A percentile compares a stretch with the other conserved stretches of the same genome.
Evolutionary conservation across 2,329 filamentous ascomycete genomes (phyloP).

Genomic region (Fusarium sp.): DNA sequence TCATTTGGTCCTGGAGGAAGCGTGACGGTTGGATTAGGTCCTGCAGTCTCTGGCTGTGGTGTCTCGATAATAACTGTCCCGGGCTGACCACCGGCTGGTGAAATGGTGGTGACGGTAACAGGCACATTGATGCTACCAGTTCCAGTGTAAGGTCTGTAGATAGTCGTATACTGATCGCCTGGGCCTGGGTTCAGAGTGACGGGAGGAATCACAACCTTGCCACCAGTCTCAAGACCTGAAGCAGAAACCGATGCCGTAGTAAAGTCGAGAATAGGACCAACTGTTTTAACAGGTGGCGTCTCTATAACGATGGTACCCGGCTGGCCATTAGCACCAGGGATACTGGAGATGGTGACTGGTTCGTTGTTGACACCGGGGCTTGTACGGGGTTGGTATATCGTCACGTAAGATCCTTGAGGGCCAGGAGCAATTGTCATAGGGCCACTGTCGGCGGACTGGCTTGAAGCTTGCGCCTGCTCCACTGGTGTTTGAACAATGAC

Average conservation of each 20-base stretch:
- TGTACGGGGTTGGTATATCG: slow-evolving; percentile 15
- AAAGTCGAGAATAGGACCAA: neutral
- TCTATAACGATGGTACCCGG: slow-evolving; percentile 26
- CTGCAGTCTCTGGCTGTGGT: slow-evolving; percentile 1
- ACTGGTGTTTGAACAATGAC: slow-evolving; percentile 23
- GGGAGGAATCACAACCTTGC: slow-evolving; percentile 13
- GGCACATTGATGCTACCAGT: slow-evolving; percentile 17
- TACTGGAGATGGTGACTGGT: slow-evolving; percentile 13
- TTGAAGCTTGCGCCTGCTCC: neutral
- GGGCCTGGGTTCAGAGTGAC: slow-evolving; percentile 16
- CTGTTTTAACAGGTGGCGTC: neutral
- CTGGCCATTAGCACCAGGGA: neutral
- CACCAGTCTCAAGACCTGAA: slow-evolving; percentile 11
- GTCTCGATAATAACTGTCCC: slow-evolving; percentile 32
- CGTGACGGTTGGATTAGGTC: slow-evolving; percentile 22
- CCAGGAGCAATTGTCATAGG: slow-evolving; percentile 10
- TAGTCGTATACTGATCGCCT: slow-evolving; percentile 17
- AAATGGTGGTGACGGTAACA: slow-evolving; percentile 21
- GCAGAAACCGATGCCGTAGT: neutral
- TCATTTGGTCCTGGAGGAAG: slow-evolving; percentile 18
- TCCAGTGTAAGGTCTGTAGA: slow-evolving; percentile 27
- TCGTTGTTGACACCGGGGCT: slow-evolving; percentile 4
- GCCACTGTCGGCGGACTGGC: no score
- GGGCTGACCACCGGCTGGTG: slow-evolving; percentile 10
- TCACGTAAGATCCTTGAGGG: slow-evolving; percentile 12